These are phyloP conservation scores for Candida orba DNA, from an alignment of 805 yeast genomes.

Conservation along the genomic window DNA sequence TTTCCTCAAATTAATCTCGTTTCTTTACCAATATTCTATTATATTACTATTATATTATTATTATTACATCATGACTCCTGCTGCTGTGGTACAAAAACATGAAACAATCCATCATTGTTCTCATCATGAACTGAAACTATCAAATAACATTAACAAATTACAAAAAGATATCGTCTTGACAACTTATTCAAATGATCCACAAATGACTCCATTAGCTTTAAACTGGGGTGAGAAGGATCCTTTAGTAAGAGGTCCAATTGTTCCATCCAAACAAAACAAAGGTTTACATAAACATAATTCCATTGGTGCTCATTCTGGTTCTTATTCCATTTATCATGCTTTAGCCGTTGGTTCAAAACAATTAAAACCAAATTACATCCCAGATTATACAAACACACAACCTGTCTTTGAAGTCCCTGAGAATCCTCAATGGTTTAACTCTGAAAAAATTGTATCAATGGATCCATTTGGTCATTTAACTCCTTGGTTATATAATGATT, in stretches of 20 bases:
- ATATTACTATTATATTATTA: background rate
- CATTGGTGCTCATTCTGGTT: conserved; percentile 60
- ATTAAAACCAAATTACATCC: conserved; percentile 41
- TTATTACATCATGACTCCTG: conserved; percentile 21
- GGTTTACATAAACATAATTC: conserved; percentile 51
- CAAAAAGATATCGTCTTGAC: conserved; percentile 35
- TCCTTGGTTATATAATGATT: conserved; percentile 47
- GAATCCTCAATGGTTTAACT: conserved; percentile 49
- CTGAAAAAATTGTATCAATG: conserved; percentile 52
- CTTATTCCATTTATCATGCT: conserved; percentile 59
- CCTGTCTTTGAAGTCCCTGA: conserved; percentile 52
- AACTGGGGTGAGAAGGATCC: conserved; percentile 49
- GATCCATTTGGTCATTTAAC: conserved; percentile 65
- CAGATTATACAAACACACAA: conserved; percentile 57
- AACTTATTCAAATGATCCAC: conserved; percentile 46
- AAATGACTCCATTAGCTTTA: conserved; percentile 40
- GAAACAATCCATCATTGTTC: conserved; percentile 5
- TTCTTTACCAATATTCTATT: no score
- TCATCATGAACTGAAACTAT: conserved; percentile 13
- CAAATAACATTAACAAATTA: conserved; percentile 11
- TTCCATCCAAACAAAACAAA: conserved; percentile 42
- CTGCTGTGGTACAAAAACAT: conserved; percentile 15
- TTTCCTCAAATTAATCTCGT: no score
- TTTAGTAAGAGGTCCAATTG: conserved; percentile 47
- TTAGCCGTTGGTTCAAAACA: conserved; percentile 57